Evolutionary conservation across 257 asterid genomes (phyloP).

Genomic region (Fraxinus americana): DNA sequence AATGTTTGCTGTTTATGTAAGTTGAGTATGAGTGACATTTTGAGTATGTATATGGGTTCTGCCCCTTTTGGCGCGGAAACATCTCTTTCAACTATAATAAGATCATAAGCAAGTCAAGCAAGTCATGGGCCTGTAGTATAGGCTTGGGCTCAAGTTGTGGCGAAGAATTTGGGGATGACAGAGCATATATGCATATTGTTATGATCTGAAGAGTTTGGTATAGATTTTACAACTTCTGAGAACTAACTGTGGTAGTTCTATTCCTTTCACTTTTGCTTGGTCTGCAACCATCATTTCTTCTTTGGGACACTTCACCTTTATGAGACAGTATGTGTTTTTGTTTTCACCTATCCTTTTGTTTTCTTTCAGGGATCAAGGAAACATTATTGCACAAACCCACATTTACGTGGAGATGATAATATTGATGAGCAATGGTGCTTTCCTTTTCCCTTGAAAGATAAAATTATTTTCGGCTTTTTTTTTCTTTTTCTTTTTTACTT

Average conservation of each 20-base stretch:
- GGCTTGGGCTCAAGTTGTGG: neutral
- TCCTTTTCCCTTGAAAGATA: constrained; percentile 20
- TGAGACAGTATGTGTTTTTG: constrained; percentile 13
- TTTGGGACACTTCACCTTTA: constrained; percentile 18
- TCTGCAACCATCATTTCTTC: constrained; percentile 7
- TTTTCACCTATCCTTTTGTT: constrained; percentile 18
- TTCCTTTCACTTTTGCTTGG: constrained; percentile 11
- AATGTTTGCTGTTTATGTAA: constrained; percentile 6
- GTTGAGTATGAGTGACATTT: neutral
- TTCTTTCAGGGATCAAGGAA: constrained; percentile 82
- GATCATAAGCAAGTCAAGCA: constrained; percentile 15
- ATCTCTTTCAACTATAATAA: constrained; percentile 2
- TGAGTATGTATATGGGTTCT: neutral
- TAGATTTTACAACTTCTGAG: constrained; percentile 3
- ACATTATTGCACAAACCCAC: constrained; percentile 80
- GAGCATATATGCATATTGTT: neutral
- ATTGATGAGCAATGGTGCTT: constrained; percentile 89
- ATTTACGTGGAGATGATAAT: constrained; percentile 60
- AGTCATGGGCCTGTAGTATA: constrained; percentile 12
- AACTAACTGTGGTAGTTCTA: constrained; percentile 5
- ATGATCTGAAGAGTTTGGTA: constrained; percentile 14
- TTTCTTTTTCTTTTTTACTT: constrained; percentile 19
- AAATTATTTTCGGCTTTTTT: constrained; percentile 20
- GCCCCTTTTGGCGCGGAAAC: constrained; percentile 4
- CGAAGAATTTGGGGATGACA: constrained; percentile 1